Percentiles rank a stretch among this genome's conserved stretches.
Conservation (phyloP, 176 grass and related monocot species). For the Rhynchospora pubera region DNA sequence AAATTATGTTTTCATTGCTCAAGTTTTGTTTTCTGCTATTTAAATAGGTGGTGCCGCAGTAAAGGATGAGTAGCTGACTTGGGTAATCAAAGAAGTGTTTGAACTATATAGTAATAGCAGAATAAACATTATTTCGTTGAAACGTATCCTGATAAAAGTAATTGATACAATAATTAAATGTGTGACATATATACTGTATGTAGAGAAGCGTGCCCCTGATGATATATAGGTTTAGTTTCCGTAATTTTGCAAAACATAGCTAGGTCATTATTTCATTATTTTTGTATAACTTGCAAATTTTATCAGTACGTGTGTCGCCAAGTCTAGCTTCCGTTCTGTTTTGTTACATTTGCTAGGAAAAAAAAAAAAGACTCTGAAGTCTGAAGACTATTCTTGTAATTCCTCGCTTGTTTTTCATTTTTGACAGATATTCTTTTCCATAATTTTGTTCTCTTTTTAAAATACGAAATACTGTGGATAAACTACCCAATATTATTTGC, state of each 20-base stretch:
- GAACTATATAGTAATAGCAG: constrained; percentile 2
- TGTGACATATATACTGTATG: neutral
- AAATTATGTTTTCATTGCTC: neutral
- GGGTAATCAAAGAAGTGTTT: neutral
- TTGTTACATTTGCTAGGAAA: neutral
- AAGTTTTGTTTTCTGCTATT: neutral
- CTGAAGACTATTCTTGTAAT: neutral
- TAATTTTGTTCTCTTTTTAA: neutral
- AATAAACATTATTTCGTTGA: neutral
- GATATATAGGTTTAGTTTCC: neutral
- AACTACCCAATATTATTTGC: neutral
- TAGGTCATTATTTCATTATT: neutral
- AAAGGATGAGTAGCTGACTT: neutral
- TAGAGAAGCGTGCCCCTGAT: neutral
- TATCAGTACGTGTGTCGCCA: neutral
- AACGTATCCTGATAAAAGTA: neutral
- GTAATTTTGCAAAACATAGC: neutral
- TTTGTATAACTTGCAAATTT: neutral
- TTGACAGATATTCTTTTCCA: neutral
- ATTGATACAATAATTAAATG: neutral
- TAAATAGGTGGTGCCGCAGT: neutral
- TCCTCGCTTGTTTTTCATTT: neutral
- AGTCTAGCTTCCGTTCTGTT: neutral
- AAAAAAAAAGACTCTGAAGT: neutral
- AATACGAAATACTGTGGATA: constrained; percentile 11